Evolutionary conservation across 768 basidiomycete genomes (phyloP).

Genomic region (Dentipellis fragilis): DNA sequence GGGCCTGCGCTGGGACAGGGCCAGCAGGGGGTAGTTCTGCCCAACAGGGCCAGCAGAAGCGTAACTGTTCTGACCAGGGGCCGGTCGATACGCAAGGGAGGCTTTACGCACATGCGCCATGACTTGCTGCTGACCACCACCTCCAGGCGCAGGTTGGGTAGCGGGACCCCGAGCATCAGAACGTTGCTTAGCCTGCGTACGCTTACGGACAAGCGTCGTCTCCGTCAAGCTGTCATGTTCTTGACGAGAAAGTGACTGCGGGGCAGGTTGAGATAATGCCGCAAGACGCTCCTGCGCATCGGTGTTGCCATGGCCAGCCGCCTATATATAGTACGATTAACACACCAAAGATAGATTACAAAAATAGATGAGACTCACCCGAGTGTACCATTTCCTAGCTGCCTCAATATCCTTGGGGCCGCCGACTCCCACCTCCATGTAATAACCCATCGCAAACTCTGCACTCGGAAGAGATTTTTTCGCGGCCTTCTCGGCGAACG

Average conservation of each 20-base stretch:
- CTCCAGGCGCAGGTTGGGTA: slow-evolving; percentile 13
- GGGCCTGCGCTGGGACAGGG: no score
- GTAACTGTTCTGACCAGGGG: not conserved
- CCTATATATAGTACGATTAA: slow-evolving; percentile 29
- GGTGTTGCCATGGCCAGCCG: slow-evolving; percentile 64
- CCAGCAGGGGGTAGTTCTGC: no score
- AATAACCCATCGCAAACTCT: slow-evolving; percentile 95
- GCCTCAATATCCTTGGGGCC: slow-evolving; percentile 49
- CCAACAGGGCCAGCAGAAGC: not conserved
- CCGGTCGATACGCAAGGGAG: slow-evolving; percentile 24
- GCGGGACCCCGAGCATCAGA: slow-evolving; percentile 26
- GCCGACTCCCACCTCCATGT: slow-evolving; percentile 87
- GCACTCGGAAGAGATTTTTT: slow-evolving; percentile 67
- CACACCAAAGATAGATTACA: not conserved
- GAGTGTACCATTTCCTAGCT: slow-evolving; percentile 72
- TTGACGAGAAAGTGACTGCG: slow-evolving; percentile 58
- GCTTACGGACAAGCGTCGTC: slow-evolving; percentile 68
- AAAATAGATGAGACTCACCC: slow-evolving; percentile 27
- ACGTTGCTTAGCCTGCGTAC: slow-evolving; percentile 62
- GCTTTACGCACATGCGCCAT: slow-evolving; percentile 47
- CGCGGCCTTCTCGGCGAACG: slow-evolving; percentile 85
- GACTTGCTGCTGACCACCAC: slow-evolving; percentile 34
- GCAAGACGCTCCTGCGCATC: slow-evolving; percentile 70
- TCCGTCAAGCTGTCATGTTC: slow-evolving; percentile 80
- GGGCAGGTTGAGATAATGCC: slow-evolving; percentile 53